These are phyloP conservation scores for Tuber borchii DNA, from an alignment of 495 filamentous ascomycete genomes.

Conservation along the genomic window DNA sequence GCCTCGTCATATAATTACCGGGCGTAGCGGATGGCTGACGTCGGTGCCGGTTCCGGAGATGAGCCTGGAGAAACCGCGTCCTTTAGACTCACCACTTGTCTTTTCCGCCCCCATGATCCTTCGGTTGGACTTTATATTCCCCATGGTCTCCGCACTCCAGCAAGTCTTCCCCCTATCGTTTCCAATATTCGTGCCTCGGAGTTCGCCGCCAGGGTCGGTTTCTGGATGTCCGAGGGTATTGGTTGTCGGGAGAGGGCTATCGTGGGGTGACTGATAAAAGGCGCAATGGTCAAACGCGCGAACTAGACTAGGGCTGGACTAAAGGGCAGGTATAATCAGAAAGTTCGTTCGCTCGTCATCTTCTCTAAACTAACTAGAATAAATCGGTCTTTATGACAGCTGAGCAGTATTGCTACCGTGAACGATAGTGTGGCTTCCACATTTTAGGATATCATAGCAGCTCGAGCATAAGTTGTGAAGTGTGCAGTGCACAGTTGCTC, in stretches of 20 bases:
- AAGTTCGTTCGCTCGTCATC: too few species aligned
- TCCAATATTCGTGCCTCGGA: too few species aligned
- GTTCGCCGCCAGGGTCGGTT: too few species aligned
- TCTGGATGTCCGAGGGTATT: too few species aligned
- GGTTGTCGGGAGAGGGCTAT: too few species aligned
- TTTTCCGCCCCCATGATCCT: conserved; percentile 44
- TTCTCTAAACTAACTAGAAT: not conserved
- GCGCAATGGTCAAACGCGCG: too few species aligned
- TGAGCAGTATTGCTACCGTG: not conserved
- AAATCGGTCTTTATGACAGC: not conserved
- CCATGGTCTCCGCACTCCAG: too few species aligned
- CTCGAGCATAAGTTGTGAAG: not conserved
- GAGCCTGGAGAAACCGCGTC: conserved; percentile 47
- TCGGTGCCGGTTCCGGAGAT: conserved; percentile 50
- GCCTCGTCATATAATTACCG: conserved; percentile 46
- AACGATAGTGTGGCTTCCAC: not conserved
- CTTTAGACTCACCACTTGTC: conserved; percentile 46
- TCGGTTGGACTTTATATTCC: conserved; percentile 49
- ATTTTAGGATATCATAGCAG: not conserved
- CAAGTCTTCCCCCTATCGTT: too few species aligned
- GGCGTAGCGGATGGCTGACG: conserved; percentile 52
- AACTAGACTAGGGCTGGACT: too few species aligned
- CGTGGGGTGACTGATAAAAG: too few species aligned
- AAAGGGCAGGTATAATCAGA: too few species aligned
- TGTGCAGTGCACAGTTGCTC: too few species aligned